Evolutionary conservation across 371 early-diverging fungal genomes (phyloP).

Genomic region (Syncephalastrum contaminatum): DNA sequence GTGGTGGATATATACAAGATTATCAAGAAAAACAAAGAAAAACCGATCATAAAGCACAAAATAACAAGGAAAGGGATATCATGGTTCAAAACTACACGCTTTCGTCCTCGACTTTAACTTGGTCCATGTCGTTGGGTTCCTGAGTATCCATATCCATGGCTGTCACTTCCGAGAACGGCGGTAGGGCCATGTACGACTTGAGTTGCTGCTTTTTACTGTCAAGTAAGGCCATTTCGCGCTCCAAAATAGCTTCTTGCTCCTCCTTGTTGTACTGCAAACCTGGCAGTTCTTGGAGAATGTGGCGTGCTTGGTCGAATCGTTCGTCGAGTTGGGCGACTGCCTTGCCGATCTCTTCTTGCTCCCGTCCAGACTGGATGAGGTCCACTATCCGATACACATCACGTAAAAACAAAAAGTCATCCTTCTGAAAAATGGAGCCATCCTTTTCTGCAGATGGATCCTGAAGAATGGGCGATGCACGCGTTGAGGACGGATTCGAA

Average conservation of each 20-base stretch:
- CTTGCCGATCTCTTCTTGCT: conserved; percentile 44
- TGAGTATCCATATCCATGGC: too few species aligned
- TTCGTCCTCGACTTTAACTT: too few species aligned
- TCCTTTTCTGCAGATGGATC: too few species aligned
- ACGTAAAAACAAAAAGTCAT: conserved; percentile 42
- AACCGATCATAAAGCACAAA: background rate
- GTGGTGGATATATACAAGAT: too few species aligned
- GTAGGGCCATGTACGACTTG: conserved; percentile 7
- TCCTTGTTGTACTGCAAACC: conserved; percentile 47
- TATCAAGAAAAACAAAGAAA: too few species aligned
- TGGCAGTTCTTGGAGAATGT: conserved; percentile 40
- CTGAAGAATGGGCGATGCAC: too few species aligned
- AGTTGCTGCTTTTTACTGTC: conserved; percentile 34
- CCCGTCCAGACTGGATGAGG: conserved; percentile 26
- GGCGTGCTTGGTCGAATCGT: conserved; percentile 36
- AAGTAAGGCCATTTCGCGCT: conserved; percentile 29
- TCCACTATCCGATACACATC: conserved; percentile 41
- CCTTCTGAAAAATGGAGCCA: conserved; percentile 25
- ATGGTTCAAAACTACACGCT: conserved; percentile 1
- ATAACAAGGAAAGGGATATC: background rate
- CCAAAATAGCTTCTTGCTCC: conserved; percentile 41
- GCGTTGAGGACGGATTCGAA: too few species aligned
- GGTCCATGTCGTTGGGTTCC: too few species aligned
- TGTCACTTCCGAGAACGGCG: conserved; percentile 3
- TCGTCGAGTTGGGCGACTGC: conserved; percentile 45